Conservation (phyloP, 2,329 filamentous ascomycete species). For the Ophiostoma tasmaniense region DNA sequence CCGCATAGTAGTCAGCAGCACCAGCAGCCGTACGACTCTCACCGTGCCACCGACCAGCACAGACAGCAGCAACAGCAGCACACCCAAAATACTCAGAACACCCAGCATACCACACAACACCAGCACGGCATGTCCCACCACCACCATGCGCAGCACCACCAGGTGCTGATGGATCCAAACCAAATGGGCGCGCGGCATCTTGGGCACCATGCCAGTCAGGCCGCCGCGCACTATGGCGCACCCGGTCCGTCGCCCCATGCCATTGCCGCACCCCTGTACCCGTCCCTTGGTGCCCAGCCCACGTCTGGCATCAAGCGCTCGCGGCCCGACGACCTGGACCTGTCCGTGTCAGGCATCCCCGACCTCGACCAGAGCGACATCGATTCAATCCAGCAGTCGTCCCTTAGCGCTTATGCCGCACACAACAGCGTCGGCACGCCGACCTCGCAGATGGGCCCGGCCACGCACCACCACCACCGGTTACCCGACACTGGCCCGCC, state of each 20-base stretch:
- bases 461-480: slow-evolving; percentile 63
- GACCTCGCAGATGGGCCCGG: not conserved
- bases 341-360: slow-evolving; percentile 37
- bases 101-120: slow-evolving; percentile 36
- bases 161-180: slow-evolving; percentile 48
- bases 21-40: slow-evolving; percentile 52
- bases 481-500: slow-evolving; percentile 64
- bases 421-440: not conserved
- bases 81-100: slow-evolving; percentile 34
- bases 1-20: slow-evolving; percentile 34
- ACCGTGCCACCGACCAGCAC: slow-evolving; percentile 11
- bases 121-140: slow-evolving; percentile 37
- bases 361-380: slow-evolving; percentile 49
- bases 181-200: slow-evolving; percentile 44
- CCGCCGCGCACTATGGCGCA: slow-evolving; percentile 40
- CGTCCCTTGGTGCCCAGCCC: slow-evolving; percentile 31
- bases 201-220: slow-evolving; percentile 40
- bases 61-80: slow-evolving; percentile 24
- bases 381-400: slow-evolving; percentile 38
- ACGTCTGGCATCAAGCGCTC: slow-evolving; percentile 39
- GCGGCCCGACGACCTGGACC: slow-evolving; percentile 51
- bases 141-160: slow-evolving; percentile 43
- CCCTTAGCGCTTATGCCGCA: slow-evolving; percentile 22
- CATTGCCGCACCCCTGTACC: slow-evolving; percentile 45
- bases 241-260: slow-evolving; percentile 37